Percentiles rank a stretch among this genome's conserved stretches.
Evolutionary conservation across 2,329 filamentous ascomycete genomes (phyloP).

Genomic region (Byssochlamys sp.): DNA sequence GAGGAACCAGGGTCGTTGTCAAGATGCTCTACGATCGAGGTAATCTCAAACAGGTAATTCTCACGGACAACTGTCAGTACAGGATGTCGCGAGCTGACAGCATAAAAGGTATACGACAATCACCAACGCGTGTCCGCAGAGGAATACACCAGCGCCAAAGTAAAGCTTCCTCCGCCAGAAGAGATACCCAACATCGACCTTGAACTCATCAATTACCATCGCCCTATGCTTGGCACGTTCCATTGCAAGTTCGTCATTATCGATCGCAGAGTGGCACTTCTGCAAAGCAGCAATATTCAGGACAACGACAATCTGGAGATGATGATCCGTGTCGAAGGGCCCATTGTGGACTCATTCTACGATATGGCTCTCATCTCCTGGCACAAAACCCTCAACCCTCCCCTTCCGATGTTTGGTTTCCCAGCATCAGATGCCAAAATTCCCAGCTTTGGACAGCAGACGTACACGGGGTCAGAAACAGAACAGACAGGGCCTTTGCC

Average conservation of each 20-base stretch:
- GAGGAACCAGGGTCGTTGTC: conserved; percentile 51
- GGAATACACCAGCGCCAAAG: conserved; percentile 48
- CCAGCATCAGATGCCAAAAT: conserved; percentile 34
- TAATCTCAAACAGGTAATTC: conserved; percentile 47
- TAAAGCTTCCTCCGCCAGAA: conserved; percentile 51
- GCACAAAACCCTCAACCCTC: conserved; percentile 53
- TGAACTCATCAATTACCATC: conserved; percentile 64
- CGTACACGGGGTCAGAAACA: conserved; percentile 6
- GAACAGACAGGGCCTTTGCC: conserved; percentile 27
- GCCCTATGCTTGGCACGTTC: conserved; percentile 61
- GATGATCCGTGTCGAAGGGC: conserved; percentile 66
- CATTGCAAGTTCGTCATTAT: conserved; percentile 71
- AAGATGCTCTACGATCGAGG: conserved; percentile 70
- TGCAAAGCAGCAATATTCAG: conserved; percentile 70
- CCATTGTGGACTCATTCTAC: conserved; percentile 66
- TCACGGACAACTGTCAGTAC: background rate
- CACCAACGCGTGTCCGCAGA: conserved; percentile 52
- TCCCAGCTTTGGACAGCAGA: conserved; percentile 12
- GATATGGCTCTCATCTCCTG: conserved; percentile 66
- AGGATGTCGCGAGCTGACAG: conserved; percentile 2
- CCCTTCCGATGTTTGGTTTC: conserved; percentile 46
- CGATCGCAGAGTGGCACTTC: conserved; percentile 58
- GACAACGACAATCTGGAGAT: conserved; percentile 73
- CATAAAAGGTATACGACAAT: conserved; percentile 45
- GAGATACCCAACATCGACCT: conserved; percentile 65